A percentile compares a stretch with the other conserved stretches of the same genome.
Evolutionary conservation across 1,139 yeast genomes (phyloP).

Genomic region (Scheffersomyces cryptocercus): DNA sequence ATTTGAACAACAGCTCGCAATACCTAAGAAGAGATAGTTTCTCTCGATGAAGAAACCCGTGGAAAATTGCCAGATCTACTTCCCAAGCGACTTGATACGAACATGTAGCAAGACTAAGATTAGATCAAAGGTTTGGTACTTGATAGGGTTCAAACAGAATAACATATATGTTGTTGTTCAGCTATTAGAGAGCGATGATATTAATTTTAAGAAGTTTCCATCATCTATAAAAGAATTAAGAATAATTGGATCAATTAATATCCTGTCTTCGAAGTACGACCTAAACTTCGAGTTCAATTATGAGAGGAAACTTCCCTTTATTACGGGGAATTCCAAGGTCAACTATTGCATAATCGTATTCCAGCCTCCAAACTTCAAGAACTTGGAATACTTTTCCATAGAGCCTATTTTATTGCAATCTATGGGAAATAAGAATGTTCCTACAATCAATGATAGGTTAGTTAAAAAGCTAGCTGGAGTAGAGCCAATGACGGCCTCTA

Average conservation of each 20-base stretch:
- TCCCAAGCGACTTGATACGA: conserved; percentile 34
- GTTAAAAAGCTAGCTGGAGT: conserved; percentile 6
- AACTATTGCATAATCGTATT: conserved; percentile 52
- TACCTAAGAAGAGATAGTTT: conserved; percentile 46
- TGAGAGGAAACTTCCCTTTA: conserved; percentile 4
- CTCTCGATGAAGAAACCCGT: conserved; percentile 15
- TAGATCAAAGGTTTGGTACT: conserved; percentile 5
- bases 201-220: conserved; percentile 8
- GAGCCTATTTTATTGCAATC: conserved; percentile 71
- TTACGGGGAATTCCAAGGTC: not conserved
- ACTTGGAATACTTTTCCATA: conserved; percentile 78
- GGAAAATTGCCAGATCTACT: conserved; percentile 33
- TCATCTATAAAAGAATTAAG: conserved; percentile 13
- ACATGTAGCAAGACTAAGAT: conserved; percentile 5
- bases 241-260: conserved; percentile 23
- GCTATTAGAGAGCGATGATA: conserved; percentile 6
- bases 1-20: conserved; percentile 44
- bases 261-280: conserved; percentile 5
- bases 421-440: conserved; percentile 19
- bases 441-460: conserved; percentile 4
- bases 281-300: conserved; percentile 7
- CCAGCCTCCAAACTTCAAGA: conserved; percentile 70
- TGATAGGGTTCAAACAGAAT: conserved; percentile 30
- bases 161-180: conserved; percentile 29
- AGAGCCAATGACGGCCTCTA: conserved; percentile 8